Base-by-base conservation (phyloP, 805 yeast genomes). In the Teunomyces funiuensis region DNA sequence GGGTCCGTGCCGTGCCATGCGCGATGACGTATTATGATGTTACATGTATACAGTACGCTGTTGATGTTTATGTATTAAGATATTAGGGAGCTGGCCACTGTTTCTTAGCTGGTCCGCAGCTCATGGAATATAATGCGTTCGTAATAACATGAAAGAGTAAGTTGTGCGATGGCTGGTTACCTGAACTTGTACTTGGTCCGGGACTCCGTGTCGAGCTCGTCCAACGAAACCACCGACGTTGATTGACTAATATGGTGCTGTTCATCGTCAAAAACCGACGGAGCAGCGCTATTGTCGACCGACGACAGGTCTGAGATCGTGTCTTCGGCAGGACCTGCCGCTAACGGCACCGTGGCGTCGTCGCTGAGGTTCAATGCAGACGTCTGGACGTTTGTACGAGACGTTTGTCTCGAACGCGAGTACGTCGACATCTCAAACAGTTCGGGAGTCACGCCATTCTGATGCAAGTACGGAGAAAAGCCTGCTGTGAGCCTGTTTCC, bases 241-340 rank as follows among this genome's bases (percentile, higher is more conserved):
- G 65, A 48, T 11, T 66, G 56, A 33, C 67, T 59, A 23, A 58
- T 51, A 16, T 55, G 65, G 20, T 43, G 54, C 16, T 61, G 63
- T 16, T 48, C 53, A 7, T 47, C 54, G 33, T 61, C 66, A 53
- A 70, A 70, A 3, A 70, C 71, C 28, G 71, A 66, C 18, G 67
- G 67, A n/a, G 68, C 50, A 10, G 67, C 62, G 41, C 68, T 61
- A 40, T 59, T 58, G 33, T 66, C 71, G 27, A 67, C 54, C 10
- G 68, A 63, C 7, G 60, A 43, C n/a, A 23, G 28, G 16, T 49
- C 58, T 9, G 45, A 53, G 20, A 37, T 29, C 22, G 34, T 23
- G 6, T 42, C 45, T 28, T 42, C 45, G 8, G 14, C 26, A 13
- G 17, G 34, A 5, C 17, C 19, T 15, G 33, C 36, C 3, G 39